Evolutionary conservation across 164 flowering plant genomes (phyloP).

Genomic region (Vitis cinerea): DNA sequence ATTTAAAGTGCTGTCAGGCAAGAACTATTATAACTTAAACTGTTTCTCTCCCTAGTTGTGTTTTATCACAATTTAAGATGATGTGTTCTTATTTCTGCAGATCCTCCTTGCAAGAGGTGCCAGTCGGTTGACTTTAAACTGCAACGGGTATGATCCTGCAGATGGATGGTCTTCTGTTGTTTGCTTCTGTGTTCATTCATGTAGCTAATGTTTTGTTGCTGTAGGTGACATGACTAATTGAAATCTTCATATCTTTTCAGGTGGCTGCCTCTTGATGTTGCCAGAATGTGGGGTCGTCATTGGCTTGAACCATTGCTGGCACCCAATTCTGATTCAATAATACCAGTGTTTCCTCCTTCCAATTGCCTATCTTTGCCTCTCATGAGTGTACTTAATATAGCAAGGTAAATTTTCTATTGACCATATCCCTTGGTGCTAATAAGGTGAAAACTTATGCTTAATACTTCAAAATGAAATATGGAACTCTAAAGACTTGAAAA

Average conservation of each 20-base stretch:
- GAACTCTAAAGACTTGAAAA: too few relatives aligned
- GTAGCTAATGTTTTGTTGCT: neutral
- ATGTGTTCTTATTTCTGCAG: constrained; percentile 41
- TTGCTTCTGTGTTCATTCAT: constrained; percentile 1
- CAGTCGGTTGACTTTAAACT: constrained; percentile 69
- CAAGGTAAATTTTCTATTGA: constrained; percentile 52
- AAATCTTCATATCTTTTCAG: constrained; percentile 36
- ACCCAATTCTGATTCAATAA: constrained; percentile 58
- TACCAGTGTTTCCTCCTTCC: constrained; percentile 76
- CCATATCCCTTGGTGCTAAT: neutral
- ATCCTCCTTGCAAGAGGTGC: constrained; percentile 92
- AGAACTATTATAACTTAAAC: constrained; percentile 5
- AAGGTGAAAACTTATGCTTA: too few relatives aligned
- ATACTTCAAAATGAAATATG: too few relatives aligned
- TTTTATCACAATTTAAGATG: constrained; percentile 5
- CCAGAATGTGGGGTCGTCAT: constrained; percentile 93
- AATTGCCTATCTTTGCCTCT: constrained; percentile 82
- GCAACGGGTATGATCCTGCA: constrained; percentile 73
- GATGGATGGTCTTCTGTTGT: constrained; percentile 1
- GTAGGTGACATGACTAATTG: neutral
- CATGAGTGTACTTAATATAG: constrained; percentile 80
- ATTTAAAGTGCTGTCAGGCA: constrained; percentile 95
- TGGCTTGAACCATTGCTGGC: constrained; percentile 87
- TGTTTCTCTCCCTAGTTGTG: neutral
- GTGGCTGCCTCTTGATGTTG: constrained; percentile 95